Conservation (phyloP, 306 rosid genomes). For the Psophocarpus tetragonolobus region DNA sequence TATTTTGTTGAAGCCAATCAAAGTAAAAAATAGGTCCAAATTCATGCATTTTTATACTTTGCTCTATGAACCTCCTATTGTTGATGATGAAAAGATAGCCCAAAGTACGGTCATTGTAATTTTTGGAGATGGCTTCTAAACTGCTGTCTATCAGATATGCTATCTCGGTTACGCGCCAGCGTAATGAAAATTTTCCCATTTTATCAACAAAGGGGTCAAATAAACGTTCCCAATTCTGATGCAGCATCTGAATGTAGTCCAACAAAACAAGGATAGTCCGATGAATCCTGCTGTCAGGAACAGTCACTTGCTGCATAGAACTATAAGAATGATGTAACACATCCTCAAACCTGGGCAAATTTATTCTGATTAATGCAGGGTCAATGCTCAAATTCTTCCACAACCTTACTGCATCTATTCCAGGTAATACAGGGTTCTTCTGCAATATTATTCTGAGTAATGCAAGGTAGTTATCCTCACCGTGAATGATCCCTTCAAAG, state of each 20-base stretch:
- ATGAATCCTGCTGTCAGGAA: no score
- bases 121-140: conserved; percentile 59
- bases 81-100: conserved; percentile 68
- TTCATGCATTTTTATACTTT: conserved; percentile 7
- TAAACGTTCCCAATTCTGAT: no score
- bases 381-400: no score
- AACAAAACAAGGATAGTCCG: no score
- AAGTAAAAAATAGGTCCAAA: conserved; percentile 44
- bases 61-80: conserved; percentile 55
- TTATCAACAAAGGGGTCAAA: conserved; percentile 29
- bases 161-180: background rate
- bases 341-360: no score
- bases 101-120: conserved; percentile 52
- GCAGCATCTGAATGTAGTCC: no score
- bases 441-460: no score
- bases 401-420: no score
- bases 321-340: no score
- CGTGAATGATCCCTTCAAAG: conserved; percentile 62
- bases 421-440: background rate
- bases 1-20: conserved; percentile 56
- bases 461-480: conserved; percentile 25
- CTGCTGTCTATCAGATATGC: conserved; percentile 60
- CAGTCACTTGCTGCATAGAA: no score
- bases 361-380: no score
- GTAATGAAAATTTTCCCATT: no score